Evolutionary conservation across 2,329 filamentous ascomycete genomes (phyloP).

Genomic region (Fusarium sp.): DNA sequence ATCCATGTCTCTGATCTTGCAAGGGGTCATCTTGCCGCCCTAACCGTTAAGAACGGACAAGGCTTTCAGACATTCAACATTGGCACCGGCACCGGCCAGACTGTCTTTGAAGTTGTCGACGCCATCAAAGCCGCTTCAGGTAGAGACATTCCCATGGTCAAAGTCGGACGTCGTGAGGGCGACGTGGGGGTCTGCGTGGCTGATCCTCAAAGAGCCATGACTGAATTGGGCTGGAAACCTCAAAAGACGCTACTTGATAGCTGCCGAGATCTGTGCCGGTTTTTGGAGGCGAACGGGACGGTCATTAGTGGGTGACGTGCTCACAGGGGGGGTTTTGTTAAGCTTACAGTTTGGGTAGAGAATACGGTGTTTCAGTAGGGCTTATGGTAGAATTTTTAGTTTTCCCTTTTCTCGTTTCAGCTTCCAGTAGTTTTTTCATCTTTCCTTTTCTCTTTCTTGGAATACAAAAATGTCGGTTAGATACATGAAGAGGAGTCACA

Average conservation of each 20-base stretch:
- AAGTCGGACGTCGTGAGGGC: constrained; percentile 5
- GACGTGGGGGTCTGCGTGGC: constrained; percentile 56
- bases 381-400: neutral
- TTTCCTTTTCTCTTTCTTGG: neutral
- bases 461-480: neutral
- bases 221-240: constrained; percentile 60
- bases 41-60: constrained; percentile 54
- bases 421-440: neutral
- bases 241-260: constrained; percentile 37
- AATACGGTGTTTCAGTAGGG: neutral
- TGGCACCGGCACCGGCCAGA: constrained; percentile 59
- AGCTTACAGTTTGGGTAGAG: neutral
- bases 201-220: constrained; percentile 56
- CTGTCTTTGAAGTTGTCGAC: constrained; percentile 11
- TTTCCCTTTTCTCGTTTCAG: neutral
- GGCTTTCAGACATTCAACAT: constrained; percentile 62
- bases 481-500: neutral
- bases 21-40: constrained; percentile 73
- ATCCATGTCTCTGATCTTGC: constrained; percentile 78
- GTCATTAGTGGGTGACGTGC: constrained; percentile 1
- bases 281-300: constrained; percentile 8
- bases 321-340: neutral
- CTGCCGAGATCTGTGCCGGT: constrained; percentile 33
- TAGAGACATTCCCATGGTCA: neutral
- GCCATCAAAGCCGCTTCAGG: constrained; percentile 4